Evolutionary conservation across 495 filamentous ascomycete genomes (phyloP).

Genomic region (Aspergillus steynii): DNA sequence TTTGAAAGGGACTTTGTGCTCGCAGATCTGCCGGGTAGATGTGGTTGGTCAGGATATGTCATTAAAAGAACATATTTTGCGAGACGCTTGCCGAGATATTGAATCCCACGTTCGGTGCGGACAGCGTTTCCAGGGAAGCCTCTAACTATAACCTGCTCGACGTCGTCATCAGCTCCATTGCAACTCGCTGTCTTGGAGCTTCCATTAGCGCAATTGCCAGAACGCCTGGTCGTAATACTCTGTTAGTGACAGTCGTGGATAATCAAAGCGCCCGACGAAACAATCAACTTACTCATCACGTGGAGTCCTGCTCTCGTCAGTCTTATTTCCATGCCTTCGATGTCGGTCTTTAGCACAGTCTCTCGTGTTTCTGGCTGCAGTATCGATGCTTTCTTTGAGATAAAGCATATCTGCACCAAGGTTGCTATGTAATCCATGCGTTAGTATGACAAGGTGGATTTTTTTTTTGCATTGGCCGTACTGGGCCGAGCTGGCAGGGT

Average conservation of each 20-base stretch:
- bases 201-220: background rate
- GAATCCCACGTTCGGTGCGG: conserved; percentile 90
- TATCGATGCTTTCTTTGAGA: conserved; percentile 94
- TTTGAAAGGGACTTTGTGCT: conserved; percentile 38
- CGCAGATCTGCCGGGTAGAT: conserved; percentile 65
- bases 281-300: background rate
- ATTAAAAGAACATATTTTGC: conserved; percentile 87
- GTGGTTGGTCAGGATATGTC: conserved; percentile 91
- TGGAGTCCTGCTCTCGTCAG: background rate
- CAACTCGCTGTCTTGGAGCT: background rate
- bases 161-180: conserved; percentile 50
- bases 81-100: conserved; percentile 91
- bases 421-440: conserved; percentile 95
- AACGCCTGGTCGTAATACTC: background rate
- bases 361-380: conserved; percentile 68
- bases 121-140: conserved; percentile 89
- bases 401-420: conserved; percentile 97
- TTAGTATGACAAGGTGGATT: conserved; percentile 87
- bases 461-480: conserved; percentile 52
- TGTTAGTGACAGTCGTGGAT: background rate
- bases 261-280: background rate
- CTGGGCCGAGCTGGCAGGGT: background rate
- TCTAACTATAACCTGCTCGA: conserved; percentile 90
- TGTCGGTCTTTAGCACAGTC: conserved; percentile 47
- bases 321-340: background rate